Conservation (phyloP, 148 eudicot species). For the Tetragonia tetragonoides region DNA sequence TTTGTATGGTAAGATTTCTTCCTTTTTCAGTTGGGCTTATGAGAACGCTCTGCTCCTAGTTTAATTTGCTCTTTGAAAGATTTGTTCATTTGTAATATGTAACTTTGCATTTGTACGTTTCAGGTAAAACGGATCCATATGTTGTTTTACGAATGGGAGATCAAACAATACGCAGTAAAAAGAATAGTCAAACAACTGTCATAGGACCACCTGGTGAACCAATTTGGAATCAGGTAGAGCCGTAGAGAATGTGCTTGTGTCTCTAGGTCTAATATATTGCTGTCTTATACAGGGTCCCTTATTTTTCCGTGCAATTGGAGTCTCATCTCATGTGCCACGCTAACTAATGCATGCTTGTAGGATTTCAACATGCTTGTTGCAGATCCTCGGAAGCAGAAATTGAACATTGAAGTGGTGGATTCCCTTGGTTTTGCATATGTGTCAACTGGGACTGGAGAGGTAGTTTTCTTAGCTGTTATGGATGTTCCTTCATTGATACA, state of each 20-base stretch:
- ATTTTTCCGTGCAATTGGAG: not conserved
- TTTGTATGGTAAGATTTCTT: conserved; percentile 51
- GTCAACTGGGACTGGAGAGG: conserved; percentile 79
- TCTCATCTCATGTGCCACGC: not conserved
- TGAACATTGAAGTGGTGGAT: conserved; percentile 72
- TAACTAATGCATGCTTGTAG: conserved; percentile 34
- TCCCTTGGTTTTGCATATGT: conserved; percentile 76
- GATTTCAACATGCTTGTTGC: conserved; percentile 88
- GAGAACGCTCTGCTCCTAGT: not conserved
- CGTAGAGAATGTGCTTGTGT: conserved; percentile 12
- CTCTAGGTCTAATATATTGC: conserved; percentile 3
- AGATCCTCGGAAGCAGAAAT: conserved; percentile 68
- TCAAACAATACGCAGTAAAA: conserved; percentile 86
- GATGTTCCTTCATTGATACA: not conserved
- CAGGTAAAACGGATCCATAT: conserved; percentile 97
- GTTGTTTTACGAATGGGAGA: conserved; percentile 81
- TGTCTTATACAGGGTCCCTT: not conserved
- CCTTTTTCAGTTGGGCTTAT: not conserved
- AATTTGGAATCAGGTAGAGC: conserved; percentile 99
- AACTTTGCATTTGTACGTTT: not conserved
- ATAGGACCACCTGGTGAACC: conserved; percentile 97
- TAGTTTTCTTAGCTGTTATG: conserved; percentile 22
- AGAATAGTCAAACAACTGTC: conserved; percentile 94
- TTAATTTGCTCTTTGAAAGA: not conserved
- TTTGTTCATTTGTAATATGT: not conserved